phyloP scores from a whole-genome alignment of 768 basidiomycete genomes.

The Lentinula sp. region DNA sequence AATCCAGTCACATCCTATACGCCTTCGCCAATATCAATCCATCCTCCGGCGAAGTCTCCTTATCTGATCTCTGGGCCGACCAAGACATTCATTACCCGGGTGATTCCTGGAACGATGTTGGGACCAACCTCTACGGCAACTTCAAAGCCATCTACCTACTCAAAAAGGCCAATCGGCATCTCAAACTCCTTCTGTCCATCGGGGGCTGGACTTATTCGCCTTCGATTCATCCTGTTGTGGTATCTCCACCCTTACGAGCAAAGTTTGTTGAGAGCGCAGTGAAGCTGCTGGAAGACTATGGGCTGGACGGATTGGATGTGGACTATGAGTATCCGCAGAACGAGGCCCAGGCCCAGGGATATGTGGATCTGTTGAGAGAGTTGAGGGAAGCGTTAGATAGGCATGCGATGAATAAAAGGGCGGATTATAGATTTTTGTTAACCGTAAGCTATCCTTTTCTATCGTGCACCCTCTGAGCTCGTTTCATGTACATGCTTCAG shows the following conservation, averaged over 20 bases:
- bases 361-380: conserved; percentile 75
- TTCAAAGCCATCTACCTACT: conserved; percentile 90
- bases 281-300: conserved; percentile 82
- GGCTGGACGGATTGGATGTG: conserved; percentile 86
- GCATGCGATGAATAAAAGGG: conserved; percentile 55
- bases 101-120: conserved; percentile 91
- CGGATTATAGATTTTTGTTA: conserved; percentile 60
- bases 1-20: conserved; percentile 74
- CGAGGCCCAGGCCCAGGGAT: conserved; percentile 73
- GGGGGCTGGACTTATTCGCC: conserved; percentile 96
- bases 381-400: conserved; percentile 70
- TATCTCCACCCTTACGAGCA: conserved; percentile 51
- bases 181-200: conserved; percentile 81
- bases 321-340: conserved; percentile 93
- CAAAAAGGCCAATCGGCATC: conserved; percentile 79
- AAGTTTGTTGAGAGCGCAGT: conserved; percentile 82
- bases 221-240: conserved; percentile 78
- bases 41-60: conserved; percentile 78
- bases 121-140: conserved; percentile 91
- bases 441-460: conserved; percentile 45
- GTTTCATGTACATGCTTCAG: conserved; percentile 26
- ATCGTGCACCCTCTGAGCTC: conserved; percentile 4
- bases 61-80: conserved; percentile 94
- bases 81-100: conserved; percentile 95
- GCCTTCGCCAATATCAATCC: conserved; percentile 87